These are phyloP conservation scores for Apophysomyces trapeziformis DNA, from an alignment of 371 early-diverging fungal genomes.

Conservation along the genomic window DNA sequence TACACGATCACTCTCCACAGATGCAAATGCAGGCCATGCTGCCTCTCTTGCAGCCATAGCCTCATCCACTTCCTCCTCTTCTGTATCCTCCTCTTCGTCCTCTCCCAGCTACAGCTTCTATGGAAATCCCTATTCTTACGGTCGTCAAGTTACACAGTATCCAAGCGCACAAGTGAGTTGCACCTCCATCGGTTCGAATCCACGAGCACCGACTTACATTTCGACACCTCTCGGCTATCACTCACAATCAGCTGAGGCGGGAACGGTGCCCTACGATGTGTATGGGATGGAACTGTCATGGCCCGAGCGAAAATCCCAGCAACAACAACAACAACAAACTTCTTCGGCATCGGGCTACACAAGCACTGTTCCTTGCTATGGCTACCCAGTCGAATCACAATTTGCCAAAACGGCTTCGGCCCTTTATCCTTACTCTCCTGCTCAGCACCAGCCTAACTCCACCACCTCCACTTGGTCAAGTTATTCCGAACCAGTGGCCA, in stretches of 20 bases:
- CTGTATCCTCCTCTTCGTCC: neutral
- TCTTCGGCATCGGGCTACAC: neutral
- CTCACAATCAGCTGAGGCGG: neutral
- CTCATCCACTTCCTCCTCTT: neutral
- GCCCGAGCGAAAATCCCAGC: neutral
- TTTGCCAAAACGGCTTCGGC: slow-evolving; percentile 7
- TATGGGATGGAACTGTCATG: slow-evolving; percentile 1
- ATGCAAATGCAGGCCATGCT: slow-evolving; percentile 19
- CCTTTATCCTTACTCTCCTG: slow-evolving; percentile 3
- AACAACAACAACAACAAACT: slow-evolving; percentile 2
- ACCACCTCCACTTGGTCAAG: neutral
- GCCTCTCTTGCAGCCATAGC: slow-evolving; percentile 7
- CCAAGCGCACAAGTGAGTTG: neutral
- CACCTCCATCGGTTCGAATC: neutral
- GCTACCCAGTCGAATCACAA: neutral
- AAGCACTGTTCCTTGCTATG: neutral
- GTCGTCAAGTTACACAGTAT: slow-evolving; percentile 5
- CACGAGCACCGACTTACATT: neutral
- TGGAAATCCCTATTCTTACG: slow-evolving; percentile 4
- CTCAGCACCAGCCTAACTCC: neutral
- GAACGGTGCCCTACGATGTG: neutral
- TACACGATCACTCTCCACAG: slow-evolving; percentile 29
- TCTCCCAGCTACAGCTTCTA: slow-evolving; percentile 11
- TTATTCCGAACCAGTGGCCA: neutral
- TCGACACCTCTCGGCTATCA: neutral